Evolutionary conservation across 768 basidiomycete genomes (phyloP).

Genomic region (Chalciporus pseudorubinellus): DNA sequence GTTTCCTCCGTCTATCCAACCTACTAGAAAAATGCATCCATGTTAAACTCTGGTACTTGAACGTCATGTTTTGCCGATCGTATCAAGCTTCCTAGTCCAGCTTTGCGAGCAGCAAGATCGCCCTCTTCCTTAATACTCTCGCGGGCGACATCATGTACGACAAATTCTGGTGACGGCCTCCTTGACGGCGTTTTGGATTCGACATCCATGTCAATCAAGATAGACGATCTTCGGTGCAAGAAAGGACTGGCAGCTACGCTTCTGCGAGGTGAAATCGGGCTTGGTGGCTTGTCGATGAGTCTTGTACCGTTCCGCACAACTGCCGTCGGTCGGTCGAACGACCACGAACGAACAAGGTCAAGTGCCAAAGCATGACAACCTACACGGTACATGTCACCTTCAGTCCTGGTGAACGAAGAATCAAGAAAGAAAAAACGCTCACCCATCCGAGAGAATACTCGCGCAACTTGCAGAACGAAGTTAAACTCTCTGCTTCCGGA

Average conservation of each 20-base stretch:
- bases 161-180: constrained; percentile 45
- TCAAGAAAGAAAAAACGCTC: constrained; percentile 23
- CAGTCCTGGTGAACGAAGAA: background rate
- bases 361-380: constrained; percentile 93
- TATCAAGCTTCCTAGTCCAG: constrained; percentile 79
- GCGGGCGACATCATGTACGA: constrained; percentile 15
- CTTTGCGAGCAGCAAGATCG: constrained; percentile 63
- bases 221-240: constrained; percentile 63
- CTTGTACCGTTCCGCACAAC: constrained; percentile 16
- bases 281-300: constrained; percentile 32
- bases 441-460: constrained; percentile 96
- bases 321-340: constrained; percentile 77
- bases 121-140: constrained; percentile 47
- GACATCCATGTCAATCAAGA: constrained; percentile 89
- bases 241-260: constrained; percentile 51
- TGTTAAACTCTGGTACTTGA: constrained; percentile 84
- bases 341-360: constrained; percentile 87
- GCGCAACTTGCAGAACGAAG: constrained; percentile 92
- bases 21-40: constrained; percentile 63
- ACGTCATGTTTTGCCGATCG: constrained; percentile 90
- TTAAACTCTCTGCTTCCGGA: constrained; percentile 87
- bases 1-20: background rate
- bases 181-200: constrained; percentile 58
- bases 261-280: constrained; percentile 44
- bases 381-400: constrained; percentile 31